phyloP scores from a whole-genome alignment of 2,329 filamentous ascomycete species.

The Hypomyces perniciosus region DNA sequence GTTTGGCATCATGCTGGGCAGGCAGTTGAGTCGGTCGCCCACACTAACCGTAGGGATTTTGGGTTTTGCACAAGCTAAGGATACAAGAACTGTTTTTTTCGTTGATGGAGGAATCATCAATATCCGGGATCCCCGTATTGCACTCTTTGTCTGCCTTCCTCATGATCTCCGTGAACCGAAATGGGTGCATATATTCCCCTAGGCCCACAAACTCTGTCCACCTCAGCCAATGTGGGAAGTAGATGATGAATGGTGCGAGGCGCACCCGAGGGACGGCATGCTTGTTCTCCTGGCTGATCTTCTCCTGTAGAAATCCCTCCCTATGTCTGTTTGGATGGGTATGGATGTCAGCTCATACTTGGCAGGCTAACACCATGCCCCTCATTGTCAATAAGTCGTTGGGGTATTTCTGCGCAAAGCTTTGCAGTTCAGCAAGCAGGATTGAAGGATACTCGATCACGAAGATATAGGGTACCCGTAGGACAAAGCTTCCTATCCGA shows the following conservation, averaged over 20 bases:
- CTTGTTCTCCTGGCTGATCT: background rate
- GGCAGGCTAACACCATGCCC: background rate
- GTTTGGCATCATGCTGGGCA: no score
- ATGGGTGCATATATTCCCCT: background rate
- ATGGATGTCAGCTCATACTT: background rate
- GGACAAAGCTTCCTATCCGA: no score
- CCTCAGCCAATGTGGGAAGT: background rate
- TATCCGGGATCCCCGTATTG: no score
- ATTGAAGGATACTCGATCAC: no score
- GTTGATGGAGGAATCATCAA: no score
- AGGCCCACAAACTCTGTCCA: background rate
- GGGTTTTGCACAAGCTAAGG: background rate
- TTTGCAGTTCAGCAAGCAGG: no score
- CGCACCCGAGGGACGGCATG: background rate
- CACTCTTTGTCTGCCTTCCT: no score
- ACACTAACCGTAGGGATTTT: background rate
- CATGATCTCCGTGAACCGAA: background rate
- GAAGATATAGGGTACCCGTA: no score
- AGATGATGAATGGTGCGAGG: background rate
- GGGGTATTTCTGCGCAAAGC: background rate
- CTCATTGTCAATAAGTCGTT: background rate
- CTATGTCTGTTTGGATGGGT: background rate
- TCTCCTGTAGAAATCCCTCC: no score
- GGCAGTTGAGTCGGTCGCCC: no score
- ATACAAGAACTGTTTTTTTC: no score